Evolutionary conservation across 805 yeast species (phyloP), one percentile per base, ranked within the genome.

Genomic region (Ascoidea rubescens): DNA sequence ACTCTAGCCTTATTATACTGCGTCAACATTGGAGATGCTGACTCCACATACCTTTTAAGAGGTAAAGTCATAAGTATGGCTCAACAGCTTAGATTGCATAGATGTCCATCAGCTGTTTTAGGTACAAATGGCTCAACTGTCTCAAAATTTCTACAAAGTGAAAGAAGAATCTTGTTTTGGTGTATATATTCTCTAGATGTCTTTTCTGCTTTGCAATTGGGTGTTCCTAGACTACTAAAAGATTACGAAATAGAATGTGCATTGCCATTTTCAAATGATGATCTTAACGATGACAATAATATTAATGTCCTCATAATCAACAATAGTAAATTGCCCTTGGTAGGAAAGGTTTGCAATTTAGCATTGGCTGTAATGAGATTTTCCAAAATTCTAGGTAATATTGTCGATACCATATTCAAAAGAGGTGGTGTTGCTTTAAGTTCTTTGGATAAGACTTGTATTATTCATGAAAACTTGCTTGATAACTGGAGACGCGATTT

Each of bases 231-330:
- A 56, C 67, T 87, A 49, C 66, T 88, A 31, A 84, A 84, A 60
- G 96, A 87, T 62, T 79, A 78, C 59, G 95, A 87, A 63, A 79
- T 88, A 50, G 95, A 87, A 63, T 87, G 96, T 70, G 90, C 91
- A 0, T 67, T 85, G 59, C 96, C 96, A 1, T 79, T 84, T 50
- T 68, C 77, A 37, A 72, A 70, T 50, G 75, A 68, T 53, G 73
- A 71, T 52, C 61, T 64, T 47, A 65, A 64, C 6, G 64, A 64
- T 50, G 70, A 67, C 45, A 64, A 67, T 48, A 74, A 75, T 55
- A 78, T 74, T 47, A 82, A 79, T 59, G 71, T 79, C 56, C 74
- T 79, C 56, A 73, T 79, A 42, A 77, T 81, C 54, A 80, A 80
- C 61, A 76, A 82, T 60, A 71, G 76, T 51, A 74, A 71, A 58